phyloP scores from a whole-genome alignment of 305 asterid species.

The Rubia occidens region DNA sequence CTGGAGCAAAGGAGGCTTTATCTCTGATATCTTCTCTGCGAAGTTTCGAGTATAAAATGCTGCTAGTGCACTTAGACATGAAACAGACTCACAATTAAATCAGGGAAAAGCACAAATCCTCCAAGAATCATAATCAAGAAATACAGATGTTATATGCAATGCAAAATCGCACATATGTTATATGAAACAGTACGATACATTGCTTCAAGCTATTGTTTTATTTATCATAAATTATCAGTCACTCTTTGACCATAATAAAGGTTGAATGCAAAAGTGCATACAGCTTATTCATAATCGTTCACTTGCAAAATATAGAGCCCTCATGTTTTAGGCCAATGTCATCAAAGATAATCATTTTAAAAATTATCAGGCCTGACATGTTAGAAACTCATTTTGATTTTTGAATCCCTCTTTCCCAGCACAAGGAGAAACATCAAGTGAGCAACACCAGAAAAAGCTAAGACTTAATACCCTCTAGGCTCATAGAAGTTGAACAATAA shows the following conservation, averaged over 20 bases:
- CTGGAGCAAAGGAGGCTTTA: constrained; percentile 89
- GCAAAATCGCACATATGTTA: neutral
- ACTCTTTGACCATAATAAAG: neutral
- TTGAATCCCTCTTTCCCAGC: neutral
- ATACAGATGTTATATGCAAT: neutral
- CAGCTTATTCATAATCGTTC: neutral
- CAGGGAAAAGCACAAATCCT: constrained; percentile 13
- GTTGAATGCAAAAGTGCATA: neutral
- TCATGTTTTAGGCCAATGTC: neutral
- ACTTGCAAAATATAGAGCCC: neutral
- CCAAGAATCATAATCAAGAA: constrained; percentile 9
- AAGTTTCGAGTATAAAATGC: constrained; percentile 87
- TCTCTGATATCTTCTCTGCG: constrained; percentile 58
- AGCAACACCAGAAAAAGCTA: constrained; percentile 2
- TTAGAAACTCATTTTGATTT: neutral
- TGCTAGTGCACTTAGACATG: constrained; percentile 64
- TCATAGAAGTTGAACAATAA: neutral
- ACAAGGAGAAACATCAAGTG: neutral
- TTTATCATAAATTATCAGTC: neutral
- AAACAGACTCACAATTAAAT: constrained; percentile 15
- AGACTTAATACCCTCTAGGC: neutral
- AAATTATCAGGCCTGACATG: neutral
- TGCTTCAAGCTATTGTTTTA: neutral
- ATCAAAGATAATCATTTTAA: neutral
- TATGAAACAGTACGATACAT: neutral